Evolutionary conservation across 805 yeast genomes (phyloP), one percentile per base, ranked within the genome.

Genomic region (Hanseniaspora singularis): DNA sequence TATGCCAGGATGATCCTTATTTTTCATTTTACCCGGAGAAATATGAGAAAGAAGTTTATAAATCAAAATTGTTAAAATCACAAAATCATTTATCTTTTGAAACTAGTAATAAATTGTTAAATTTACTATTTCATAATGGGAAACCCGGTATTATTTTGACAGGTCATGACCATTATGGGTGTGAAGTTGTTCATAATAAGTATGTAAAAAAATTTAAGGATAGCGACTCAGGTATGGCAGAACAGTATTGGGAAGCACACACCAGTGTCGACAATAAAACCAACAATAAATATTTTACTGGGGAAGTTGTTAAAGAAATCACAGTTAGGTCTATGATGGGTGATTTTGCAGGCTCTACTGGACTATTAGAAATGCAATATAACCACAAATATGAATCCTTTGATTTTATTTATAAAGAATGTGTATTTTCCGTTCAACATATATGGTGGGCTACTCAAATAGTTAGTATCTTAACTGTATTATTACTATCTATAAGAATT

Each of bases 101-200:
- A 5, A 71, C 81, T 0, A 65, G 89, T 3, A 81, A 80, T 57
- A 67, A 70, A 51, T 78, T 89, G 1, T 62, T 92, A 53, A 71
- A 81, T 54, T 69, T 79, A n/a, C 70, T 84, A 14, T 89, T 89
- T 59, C 74, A 74, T 32, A 73, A 73, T 53, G 63, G 68, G 8
- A 73, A 75, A 52, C 77, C 81, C 16, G 97, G 97, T 18, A 68
- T 89, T 9, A 76, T 92, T 3, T 64, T 89, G 34, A 84, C 95
- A 0, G 98, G 98, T 1, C 98, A 92, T 63, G 98, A 92, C 58
- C 98, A 92, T 58, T 88, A 80, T 53, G 98, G 98, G 1, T 92
- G 98, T 59, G 79, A 77, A 54, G 73, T 78, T 31, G 70, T 72
- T 61, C 85, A 82, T 60, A 75, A 73, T 58, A 47, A 34, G 30